phyloP scores from a whole-genome alignment of 2,329 filamentous ascomycete genomes.

The Sordariomycetes sp. region DNA sequence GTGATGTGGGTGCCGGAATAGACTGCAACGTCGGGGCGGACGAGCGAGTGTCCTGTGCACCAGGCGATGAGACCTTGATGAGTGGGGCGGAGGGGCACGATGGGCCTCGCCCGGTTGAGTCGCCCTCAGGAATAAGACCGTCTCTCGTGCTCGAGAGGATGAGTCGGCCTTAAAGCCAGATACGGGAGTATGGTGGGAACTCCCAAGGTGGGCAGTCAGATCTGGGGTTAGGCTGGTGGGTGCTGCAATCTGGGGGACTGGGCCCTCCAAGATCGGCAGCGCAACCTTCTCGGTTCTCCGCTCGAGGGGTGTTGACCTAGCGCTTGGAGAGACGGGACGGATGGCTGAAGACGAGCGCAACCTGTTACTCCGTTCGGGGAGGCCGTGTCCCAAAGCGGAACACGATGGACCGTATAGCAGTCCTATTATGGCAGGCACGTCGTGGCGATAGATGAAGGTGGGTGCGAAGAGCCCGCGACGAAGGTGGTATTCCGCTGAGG shows the following conservation, averaged over 20 bases:
- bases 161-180: background rate
- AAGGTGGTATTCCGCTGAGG: background rate
- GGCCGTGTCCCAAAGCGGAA: background rate
- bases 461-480: background rate
- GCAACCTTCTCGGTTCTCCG: background rate
- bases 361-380: constrained; percentile 2
- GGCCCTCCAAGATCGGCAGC: background rate
- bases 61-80: background rate
- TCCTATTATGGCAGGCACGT: background rate
- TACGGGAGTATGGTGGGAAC: background rate
- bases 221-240: background rate
- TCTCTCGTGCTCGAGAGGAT: background rate
- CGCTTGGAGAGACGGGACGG: constrained; percentile 1
- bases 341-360: background rate
- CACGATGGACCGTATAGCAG: constrained; percentile 2
- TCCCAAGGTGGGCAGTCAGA: background rate
- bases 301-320: background rate
- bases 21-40: background rate
- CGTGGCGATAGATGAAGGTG: background rate
- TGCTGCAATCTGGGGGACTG: too few species aligned
- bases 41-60: background rate
- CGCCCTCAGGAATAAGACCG: too few species aligned
- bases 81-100: background rate
- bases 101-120: too few species aligned
- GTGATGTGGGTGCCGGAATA: background rate